Percentiles rank a stretch among this genome's conserved stretches.
Evolutionary conservation across 257 asterid species (phyloP).

Genomic region (Petunia axillaris): DNA sequence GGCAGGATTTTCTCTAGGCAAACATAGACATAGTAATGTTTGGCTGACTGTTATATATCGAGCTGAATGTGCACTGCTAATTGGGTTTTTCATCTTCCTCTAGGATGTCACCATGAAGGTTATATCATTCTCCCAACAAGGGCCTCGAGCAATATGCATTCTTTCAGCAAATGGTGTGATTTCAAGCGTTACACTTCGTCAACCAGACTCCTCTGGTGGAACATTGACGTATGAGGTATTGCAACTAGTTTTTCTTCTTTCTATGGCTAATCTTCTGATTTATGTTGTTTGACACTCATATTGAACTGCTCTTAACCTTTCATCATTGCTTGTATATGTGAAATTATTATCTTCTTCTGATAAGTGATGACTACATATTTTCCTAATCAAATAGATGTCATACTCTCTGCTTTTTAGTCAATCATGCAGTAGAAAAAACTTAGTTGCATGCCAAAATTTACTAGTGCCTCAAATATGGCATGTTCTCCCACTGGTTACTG

Average conservation of each 20-base stretch:
- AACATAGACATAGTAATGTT: not conserved
- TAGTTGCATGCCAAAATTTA: not conserved
- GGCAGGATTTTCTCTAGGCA: not conserved
- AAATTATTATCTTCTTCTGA: not conserved
- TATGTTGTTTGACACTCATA: not conserved
- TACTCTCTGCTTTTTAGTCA: not conserved
- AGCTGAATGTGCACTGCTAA: not conserved
- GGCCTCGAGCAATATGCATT: slow-evolving; percentile 83
- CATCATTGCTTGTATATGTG: not conserved
- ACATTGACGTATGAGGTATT: slow-evolving; percentile 83
- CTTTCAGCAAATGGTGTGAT: slow-evolving; percentile 81
- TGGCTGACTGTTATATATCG: not conserved
- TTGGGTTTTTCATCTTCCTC: slow-evolving; percentile 19
- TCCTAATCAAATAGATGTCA: not conserved
- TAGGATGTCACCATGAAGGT: slow-evolving; percentile 86
- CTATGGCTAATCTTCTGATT: not conserved
- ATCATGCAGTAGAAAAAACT: not conserved
- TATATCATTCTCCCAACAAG: slow-evolving; percentile 85
- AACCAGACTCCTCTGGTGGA: slow-evolving; percentile 89
- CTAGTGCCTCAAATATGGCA: not conserved
- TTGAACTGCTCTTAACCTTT: not conserved
- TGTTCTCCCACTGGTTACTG: not conserved
- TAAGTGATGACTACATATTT: not conserved
- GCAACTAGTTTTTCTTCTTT: slow-evolving; percentile 1
- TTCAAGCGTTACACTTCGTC: slow-evolving; percentile 84